Conservation (phyloP, 192 early-diverging fungal species). For the Coemansia javaensis region DNA sequence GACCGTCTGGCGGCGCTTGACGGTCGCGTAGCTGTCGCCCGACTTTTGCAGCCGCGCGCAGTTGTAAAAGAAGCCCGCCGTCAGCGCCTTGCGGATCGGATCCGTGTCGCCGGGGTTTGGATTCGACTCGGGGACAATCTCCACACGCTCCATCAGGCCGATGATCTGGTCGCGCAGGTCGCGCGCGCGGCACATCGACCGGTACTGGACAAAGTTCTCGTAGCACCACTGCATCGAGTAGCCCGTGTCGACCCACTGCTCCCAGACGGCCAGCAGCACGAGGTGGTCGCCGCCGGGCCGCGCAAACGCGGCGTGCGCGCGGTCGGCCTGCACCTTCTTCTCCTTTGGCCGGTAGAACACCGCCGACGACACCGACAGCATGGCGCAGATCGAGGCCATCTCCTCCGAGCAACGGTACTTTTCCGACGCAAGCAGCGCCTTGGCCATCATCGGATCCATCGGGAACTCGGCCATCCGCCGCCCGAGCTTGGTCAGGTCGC, state of each 20-base stretch:
- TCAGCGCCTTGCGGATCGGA: conserved; percentile 88
- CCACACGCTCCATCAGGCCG: conserved; percentile 85
- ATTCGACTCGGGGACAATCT: conserved; percentile 77
- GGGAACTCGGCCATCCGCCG: conserved; percentile 98
- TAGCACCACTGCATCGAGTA: conserved; percentile 95
- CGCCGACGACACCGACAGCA: conserved; percentile 82
- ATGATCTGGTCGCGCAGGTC: conserved; percentile 94
- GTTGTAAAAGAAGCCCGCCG: conserved; percentile 96
- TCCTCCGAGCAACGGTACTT: conserved; percentile 94
- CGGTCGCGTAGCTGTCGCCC: conserved; percentile 88
- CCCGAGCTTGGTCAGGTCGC: conserved; percentile 92
- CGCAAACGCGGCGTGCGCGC: conserved; percentile 84
- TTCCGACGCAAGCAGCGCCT: conserved; percentile 85
- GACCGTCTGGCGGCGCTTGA: conserved; percentile 88
- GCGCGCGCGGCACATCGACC: conserved; percentile 83
- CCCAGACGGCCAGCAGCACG: conserved; percentile 87
- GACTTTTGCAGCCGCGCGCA: conserved; percentile 74
- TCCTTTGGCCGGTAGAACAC: conserved; percentile 85
- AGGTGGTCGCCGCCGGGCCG: conserved; percentile 94
- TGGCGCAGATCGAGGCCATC: conserved; percentile 83
- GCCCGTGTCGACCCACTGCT: conserved; percentile 81
- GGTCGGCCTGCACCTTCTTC: conserved; percentile 88
- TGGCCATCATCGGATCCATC: conserved; percentile 91
- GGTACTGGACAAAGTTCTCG: conserved; percentile 94
- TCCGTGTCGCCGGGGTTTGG: conserved; percentile 78